Evolutionary conservation across 108 stramenopile genomes (phyloP), one percentile per base, ranked within the genome.

Genomic region (Skeletonema menzelii): DNA sequence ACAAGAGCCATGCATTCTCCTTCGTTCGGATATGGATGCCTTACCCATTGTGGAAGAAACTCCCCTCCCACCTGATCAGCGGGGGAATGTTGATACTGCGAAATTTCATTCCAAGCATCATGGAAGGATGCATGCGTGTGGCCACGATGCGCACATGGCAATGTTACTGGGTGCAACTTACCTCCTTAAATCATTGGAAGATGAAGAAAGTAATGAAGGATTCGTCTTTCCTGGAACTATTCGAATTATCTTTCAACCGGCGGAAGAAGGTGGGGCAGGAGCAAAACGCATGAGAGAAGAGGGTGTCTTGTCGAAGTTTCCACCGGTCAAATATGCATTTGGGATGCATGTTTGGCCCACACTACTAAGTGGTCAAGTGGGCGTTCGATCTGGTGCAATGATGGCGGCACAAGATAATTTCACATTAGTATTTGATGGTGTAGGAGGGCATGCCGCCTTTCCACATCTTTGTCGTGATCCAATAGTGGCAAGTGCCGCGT

Each of bases 1-100:
- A 13, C 69, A 80, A 28, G 56, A 61, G n/a, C 95, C 95, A 8
- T 91, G 91, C 56, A 75, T 96, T 2, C 63, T 93, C 14, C 67
- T 98, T 4, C 82, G 97, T 20, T 94, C 97, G 11, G 97, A 98
- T 80, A 98, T 98, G 90, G 97, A 98, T 77, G 96, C 94, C 1
- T 60, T 98, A 58, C 95, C 97, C 15, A 93, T 98, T 65, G 20
- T 75, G 11, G 97, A 98, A 62, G 59, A 63, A 15, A 91, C 89
- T 10, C 78, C 70, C 0, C 34, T 63, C 8, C 78, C 78, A 22
- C 78, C 65, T 1, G 67, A 79, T 8, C 30, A 37, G 20, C 10
- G 19, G 10, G 35, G 35, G 31, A 19, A n/a, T 35, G n/a, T n/a
- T n/a, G 19, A 31, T 15, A 12, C 13, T n/a, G 38, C 28, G 62